A percentile compares a stretch with the other conserved stretches of the same genome.
phyloP scores from a whole-genome alignment of 179 eudicot genomes.

The Drosera spatulata region DNA sequence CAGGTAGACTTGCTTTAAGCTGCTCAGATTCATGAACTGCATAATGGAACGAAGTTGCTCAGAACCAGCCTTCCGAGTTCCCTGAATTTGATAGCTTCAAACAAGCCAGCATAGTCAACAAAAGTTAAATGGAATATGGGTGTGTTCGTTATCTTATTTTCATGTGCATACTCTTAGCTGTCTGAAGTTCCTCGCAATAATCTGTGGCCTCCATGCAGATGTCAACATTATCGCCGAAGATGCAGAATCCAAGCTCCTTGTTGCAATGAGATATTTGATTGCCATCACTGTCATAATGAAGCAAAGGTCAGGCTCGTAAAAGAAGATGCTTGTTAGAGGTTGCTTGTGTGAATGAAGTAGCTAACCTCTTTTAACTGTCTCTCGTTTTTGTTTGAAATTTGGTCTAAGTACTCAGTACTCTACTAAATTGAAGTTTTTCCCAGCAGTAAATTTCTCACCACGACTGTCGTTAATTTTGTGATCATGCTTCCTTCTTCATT shows the following conservation, averaged over 20 bases:
- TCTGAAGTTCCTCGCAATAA: neutral
- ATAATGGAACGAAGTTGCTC: slow-evolving; percentile 21
- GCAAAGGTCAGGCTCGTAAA: slow-evolving; percentile 27
- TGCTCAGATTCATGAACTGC: slow-evolving; percentile 12
- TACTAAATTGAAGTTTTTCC: too few relatives aligned
- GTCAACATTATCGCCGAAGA: slow-evolving; percentile 41
- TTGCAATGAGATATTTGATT: slow-evolving; percentile 49
- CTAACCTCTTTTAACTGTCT: too few relatives aligned
- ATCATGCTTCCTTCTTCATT: too few relatives aligned
- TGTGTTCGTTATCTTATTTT: slow-evolving; percentile 1
- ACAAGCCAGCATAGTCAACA: slow-evolving; percentile 9
- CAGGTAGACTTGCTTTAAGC: slow-evolving; percentile 57
- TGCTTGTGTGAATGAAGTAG: neutral
- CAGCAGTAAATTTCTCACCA: too few relatives aligned
- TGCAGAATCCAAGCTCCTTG: slow-evolving; percentile 64
- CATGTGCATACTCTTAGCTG: neutral
- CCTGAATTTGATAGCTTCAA: slow-evolving; percentile 5
- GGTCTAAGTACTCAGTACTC: too few relatives aligned
- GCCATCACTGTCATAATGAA: slow-evolving; percentile 59
- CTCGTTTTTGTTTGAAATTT: too few relatives aligned
- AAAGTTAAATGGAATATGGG: slow-evolving; percentile 34
- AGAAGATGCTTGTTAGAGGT: neutral
- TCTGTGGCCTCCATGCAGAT: slow-evolving; percentile 16
- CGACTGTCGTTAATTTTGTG: too few relatives aligned
- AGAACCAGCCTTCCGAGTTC: slow-evolving; percentile 5